Conservation (phyloP, 2,329 filamentous ascomycete species). For the Botryotinia calthae region DNA sequence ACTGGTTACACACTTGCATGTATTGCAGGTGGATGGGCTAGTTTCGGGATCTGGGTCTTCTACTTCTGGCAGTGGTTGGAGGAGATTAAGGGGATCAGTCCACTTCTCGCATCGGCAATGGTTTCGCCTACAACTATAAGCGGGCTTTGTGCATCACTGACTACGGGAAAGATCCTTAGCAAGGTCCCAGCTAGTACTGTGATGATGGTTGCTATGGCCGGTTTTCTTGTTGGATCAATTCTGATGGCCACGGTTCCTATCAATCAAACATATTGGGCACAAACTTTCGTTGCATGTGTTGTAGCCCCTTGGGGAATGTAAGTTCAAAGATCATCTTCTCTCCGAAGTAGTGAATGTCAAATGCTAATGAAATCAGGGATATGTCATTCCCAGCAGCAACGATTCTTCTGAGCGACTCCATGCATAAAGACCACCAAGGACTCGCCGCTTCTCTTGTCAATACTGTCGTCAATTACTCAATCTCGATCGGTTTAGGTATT, state of each 20-base stretch:
- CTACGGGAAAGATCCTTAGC: constrained; percentile 39
- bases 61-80: constrained; percentile 33
- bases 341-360: not conserved
- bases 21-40: constrained; percentile 33
- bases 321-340: not conserved
- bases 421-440: constrained; percentile 49
- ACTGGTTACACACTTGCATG: constrained; percentile 47
- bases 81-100: constrained; percentile 34
- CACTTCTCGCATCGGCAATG: constrained; percentile 37
- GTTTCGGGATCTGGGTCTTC: constrained; percentile 36
- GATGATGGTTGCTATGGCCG: constrained; percentile 39
- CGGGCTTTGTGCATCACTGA: constrained; percentile 39
- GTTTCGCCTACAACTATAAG: constrained; percentile 34
- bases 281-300: constrained; percentile 57
- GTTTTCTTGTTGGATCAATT: constrained; percentile 43
- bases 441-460: constrained; percentile 51
- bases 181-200: constrained; percentile 37
- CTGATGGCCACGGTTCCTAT: constrained; percentile 31
- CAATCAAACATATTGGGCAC: constrained; percentile 56
- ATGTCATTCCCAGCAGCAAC: constrained; percentile 56
- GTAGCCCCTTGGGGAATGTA: constrained; percentile 50
- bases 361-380: constrained; percentile 41
- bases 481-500: constrained; percentile 45
- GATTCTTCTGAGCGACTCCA: constrained; percentile 53
- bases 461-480: constrained; percentile 45